Evolutionary conservation across 495 filamentous ascomycete genomes (phyloP).

Genomic region (Penicillium nucicola): DNA sequence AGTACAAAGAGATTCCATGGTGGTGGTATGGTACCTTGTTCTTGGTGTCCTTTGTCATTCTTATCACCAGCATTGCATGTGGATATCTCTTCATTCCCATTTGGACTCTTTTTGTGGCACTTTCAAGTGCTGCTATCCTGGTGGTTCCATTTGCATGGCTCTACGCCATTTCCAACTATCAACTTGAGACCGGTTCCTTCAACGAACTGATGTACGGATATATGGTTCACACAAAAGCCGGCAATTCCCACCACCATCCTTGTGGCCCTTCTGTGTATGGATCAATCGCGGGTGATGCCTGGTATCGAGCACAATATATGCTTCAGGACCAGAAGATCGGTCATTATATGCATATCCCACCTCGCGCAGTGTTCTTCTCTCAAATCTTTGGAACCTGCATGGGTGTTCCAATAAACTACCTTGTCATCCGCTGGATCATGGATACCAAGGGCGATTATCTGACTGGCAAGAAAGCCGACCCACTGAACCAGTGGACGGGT

Average conservation of each 20-base stretch:
- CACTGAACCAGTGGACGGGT: constrained; percentile 55
- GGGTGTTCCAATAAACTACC: constrained; percentile 43
- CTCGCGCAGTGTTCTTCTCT: constrained; percentile 38
- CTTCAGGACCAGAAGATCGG: constrained; percentile 48
- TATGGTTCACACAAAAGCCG: constrained; percentile 48
- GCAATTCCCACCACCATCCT: constrained; percentile 43
- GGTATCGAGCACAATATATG: constrained; percentile 53
- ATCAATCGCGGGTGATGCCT: constrained; percentile 46
- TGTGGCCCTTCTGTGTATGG: constrained; percentile 52
- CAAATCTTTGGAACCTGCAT: constrained; percentile 43
- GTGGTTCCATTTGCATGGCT: constrained; percentile 54
- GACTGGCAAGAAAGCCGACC: constrained; percentile 46
- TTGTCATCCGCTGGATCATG: constrained; percentile 44
- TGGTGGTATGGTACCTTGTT: constrained; percentile 55
- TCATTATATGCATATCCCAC: constrained; percentile 48
- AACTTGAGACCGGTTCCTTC: constrained; percentile 51
- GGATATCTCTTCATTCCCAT: constrained; percentile 54
- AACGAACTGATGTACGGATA: constrained; percentile 56
- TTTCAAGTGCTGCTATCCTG: constrained; percentile 46
- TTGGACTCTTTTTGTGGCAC: constrained; percentile 53
- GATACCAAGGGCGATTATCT: constrained; percentile 52
- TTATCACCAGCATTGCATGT: constrained; percentile 43
- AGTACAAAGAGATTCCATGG: constrained; percentile 52
- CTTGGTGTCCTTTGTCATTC: constrained; percentile 39
- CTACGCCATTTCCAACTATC: constrained; percentile 54